Base-by-base conservation (phyloP, 495 filamentous ascomycete species). In the Arthonia radiata region DNA sequence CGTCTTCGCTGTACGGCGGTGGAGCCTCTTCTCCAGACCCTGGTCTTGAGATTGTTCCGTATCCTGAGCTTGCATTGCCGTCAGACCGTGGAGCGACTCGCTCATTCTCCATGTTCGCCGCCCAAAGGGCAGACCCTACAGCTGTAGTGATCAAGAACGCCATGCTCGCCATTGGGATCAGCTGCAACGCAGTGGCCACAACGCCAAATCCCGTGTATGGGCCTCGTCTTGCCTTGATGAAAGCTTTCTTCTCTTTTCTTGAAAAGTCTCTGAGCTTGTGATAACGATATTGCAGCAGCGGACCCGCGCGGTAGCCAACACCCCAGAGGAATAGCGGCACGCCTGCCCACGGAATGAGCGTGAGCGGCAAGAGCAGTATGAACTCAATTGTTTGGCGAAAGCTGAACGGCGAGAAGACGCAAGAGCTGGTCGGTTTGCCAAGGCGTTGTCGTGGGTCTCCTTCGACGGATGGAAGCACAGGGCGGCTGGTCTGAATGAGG, bases 161-260 rank as follows among this genome's bases (percentile, higher is more conserved):
- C 67, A 74, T 72, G 24, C 60, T 66, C 24, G 70, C 43, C 2
- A 60, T 53, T 7, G 68, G 68, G 13, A 72, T 46, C 14, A 74
- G 42, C 38, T 74, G 68, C 17, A 74, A 42, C 10, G 67, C 24
- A 32, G 72, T 41, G 17, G 64, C 62, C 7, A 67, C 42, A 3
- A 64, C 62, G 15, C 68, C 68, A 36, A 71, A 70, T 24, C 64
- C 62, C n/a, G 67, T 71, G 37, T 74, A 74, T 29, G 59, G 53
- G 31, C 57, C 46, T 39, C 61, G 50, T 19, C 61, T 44, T 26
- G 41, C 41, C 31, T 52, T 52, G 17, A 71, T 48, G 19, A 51
- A 59, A 4, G 46, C 50, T 21, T 64, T 66, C 32, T 63, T 44
- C 39, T 71, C 50, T 37, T 60, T 56, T 39, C 59, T 69, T 15